phyloP scores from a whole-genome alignment of 148 eudicot species.

The Rhododendron simsii region DNA sequence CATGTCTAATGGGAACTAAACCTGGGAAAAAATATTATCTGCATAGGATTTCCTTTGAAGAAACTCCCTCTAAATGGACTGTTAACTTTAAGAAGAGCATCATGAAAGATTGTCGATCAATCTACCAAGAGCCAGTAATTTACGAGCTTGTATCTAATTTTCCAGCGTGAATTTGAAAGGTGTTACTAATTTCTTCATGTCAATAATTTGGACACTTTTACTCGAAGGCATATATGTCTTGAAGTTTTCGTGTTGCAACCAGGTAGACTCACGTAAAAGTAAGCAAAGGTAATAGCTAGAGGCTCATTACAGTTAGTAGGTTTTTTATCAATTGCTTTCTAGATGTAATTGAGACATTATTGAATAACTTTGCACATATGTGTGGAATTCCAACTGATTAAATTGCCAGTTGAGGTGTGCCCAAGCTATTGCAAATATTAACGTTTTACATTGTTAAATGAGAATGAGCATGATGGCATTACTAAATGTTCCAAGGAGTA shows the following conservation, averaged over 20 bases:
- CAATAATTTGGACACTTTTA: not conserved
- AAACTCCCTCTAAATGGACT: not conserved
- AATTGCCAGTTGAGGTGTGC: not conserved
- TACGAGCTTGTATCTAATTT: not conserved
- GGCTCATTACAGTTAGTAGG: not conserved
- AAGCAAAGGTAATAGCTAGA: not conserved
- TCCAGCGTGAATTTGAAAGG: not conserved
- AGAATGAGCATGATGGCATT: not conserved
- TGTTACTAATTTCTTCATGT: not conserved
- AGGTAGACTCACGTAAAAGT: not conserved
- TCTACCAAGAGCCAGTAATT: not conserved
- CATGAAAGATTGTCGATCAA: not conserved
- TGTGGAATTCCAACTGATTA: not conserved
- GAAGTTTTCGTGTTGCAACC: not conserved
- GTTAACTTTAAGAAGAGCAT: not conserved
- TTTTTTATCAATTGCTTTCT: not conserved
- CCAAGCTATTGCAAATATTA: not conserved
- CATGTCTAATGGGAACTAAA: not conserved
- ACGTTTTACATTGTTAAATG: not conserved
- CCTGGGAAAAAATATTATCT: not conserved
- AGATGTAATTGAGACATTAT: not conserved
- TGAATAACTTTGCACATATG: not conserved
- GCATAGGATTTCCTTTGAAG: not conserved
- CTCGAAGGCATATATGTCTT: slow-evolving; percentile 5
- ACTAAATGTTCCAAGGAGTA: not conserved